Conservation (phyloP, 805 yeast species). For the Wickerhamomyces ciferrii region DNA sequence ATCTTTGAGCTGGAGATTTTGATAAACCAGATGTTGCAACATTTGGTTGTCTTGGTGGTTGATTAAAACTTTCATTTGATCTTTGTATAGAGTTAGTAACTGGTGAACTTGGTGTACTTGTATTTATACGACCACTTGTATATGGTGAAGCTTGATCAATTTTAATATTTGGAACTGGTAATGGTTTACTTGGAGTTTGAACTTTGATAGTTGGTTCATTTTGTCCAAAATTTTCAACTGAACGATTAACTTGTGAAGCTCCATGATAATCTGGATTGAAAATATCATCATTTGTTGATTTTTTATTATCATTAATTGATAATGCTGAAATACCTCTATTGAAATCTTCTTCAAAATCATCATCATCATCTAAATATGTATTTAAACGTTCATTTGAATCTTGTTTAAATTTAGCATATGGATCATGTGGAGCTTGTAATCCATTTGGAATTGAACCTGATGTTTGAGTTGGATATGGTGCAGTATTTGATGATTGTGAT, state of each 20-base stretch:
- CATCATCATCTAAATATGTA: constrained; percentile 11
- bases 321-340: constrained; percentile 18
- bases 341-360: constrained; percentile 22
- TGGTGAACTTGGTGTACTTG: constrained; percentile 4
- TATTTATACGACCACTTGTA: constrained; percentile 5
- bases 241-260: neutral
- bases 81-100: constrained; percentile 4
- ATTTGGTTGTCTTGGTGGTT: constrained; percentile 7
- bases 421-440: constrained; percentile 2
- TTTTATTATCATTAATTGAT: constrained; percentile 5
- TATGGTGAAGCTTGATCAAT: constrained; percentile 8
- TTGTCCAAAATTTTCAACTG: neutral
- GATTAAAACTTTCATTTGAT: neutral
- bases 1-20: constrained; percentile 11
- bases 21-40: constrained; percentile 10
- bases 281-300: constrained; percentile 9
- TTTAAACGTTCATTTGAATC: constrained; percentile 7
- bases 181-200: constrained; percentile 11
- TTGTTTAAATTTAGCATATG: constrained; percentile 1
- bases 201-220: constrained; percentile 9
- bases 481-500: neutral
- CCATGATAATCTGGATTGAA: constrained; percentile 22
- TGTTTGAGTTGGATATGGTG: neutral
- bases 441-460: neutral
- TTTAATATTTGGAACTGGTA: constrained; percentile 8